Conservation (phyloP, 2,329 filamentous ascomycete genomes). For the Talaromyces sp. region DNA sequence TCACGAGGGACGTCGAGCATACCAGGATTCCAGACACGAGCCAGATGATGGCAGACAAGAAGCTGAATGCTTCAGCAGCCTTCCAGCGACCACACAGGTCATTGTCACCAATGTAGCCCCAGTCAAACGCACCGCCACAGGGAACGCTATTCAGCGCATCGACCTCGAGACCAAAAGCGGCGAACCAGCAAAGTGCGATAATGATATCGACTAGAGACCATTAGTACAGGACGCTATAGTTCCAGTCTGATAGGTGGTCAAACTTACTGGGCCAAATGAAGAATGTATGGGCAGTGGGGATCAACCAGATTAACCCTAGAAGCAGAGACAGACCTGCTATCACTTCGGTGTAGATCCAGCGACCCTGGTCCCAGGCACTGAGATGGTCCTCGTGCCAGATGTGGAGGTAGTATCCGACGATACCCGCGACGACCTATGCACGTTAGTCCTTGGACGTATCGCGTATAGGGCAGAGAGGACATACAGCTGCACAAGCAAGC, state of each 20-base stretch:
- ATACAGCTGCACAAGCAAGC: constrained; percentile 66
- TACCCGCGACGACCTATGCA: constrained; percentile 57
- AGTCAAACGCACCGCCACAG: constrained; percentile 59
- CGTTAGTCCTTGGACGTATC: neutral
- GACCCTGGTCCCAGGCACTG: constrained; percentile 55
- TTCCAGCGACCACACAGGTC: constrained; percentile 65
- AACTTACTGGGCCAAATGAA: constrained; percentile 60
- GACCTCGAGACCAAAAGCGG: constrained; percentile 63
- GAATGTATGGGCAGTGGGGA: constrained; percentile 66
- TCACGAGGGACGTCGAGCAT: constrained; percentile 1
- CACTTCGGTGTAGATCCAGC: constrained; percentile 72
- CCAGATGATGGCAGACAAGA: constrained; percentile 69
- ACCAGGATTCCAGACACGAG: constrained; percentile 60
- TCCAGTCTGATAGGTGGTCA: neutral
- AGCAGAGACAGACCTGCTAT: constrained; percentile 66
- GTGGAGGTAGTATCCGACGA: constrained; percentile 65
- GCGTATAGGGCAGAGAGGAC: constrained; percentile 23
- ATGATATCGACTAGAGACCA: constrained; percentile 56
- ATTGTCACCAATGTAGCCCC: constrained; percentile 51
- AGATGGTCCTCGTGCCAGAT: constrained; percentile 36
- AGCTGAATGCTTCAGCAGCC: constrained; percentile 66
- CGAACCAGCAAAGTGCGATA: constrained; percentile 67
- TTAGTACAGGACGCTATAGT: neutral
- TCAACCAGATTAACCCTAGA: constrained; percentile 66
- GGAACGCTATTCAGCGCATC: constrained; percentile 50